Conservation (phyloP, 1,139 yeast species). For the Yamadazyma blattariae region DNA sequence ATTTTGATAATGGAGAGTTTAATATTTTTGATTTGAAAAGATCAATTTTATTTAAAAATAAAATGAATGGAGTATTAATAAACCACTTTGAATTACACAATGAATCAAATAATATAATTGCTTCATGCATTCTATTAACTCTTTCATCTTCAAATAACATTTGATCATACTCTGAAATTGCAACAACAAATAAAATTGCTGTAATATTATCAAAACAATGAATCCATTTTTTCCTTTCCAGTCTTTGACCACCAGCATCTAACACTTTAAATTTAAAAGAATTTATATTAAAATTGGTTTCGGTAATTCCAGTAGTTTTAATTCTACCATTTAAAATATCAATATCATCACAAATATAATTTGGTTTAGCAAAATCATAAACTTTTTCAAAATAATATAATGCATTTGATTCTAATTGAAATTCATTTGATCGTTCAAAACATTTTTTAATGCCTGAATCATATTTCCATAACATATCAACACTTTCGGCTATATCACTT, state of each 20-base stretch:
- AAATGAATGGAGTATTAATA: conserved; percentile 77
- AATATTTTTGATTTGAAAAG: conserved; percentile 68
- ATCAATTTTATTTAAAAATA: conserved; percentile 88
- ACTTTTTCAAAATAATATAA: conserved; percentile 74
- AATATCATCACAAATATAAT: conserved; percentile 69
- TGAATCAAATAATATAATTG: conserved; percentile 79
- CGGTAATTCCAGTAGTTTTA: conserved; percentile 94
- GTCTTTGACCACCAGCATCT: conserved; percentile 97
- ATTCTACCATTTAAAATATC: conserved; percentile 90
- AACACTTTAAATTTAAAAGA: conserved; percentile 69
- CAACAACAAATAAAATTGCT: conserved; percentile 86
- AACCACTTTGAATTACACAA: conserved; percentile 88
- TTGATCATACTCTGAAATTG: conserved; percentile 91
- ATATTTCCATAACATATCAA: conserved; percentile 59
- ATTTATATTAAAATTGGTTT: conserved; percentile 72
- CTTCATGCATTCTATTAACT: conserved; percentile 89
- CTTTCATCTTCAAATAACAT: conserved; percentile 84
- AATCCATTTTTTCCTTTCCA: conserved; percentile 94
- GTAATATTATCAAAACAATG: conserved; percentile 93
- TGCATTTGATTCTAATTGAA: conserved; percentile 81
- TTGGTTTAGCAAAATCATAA: conserved; percentile 56
- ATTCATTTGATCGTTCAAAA: conserved; percentile 64
- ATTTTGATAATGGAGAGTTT: conserved; percentile 59
- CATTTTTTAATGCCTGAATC: conserved; percentile 68
- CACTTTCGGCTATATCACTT: conserved; percentile 63